phyloP scores from a whole-genome alignment of 768 basidiomycete species.

The Collybia sp. region DNA sequence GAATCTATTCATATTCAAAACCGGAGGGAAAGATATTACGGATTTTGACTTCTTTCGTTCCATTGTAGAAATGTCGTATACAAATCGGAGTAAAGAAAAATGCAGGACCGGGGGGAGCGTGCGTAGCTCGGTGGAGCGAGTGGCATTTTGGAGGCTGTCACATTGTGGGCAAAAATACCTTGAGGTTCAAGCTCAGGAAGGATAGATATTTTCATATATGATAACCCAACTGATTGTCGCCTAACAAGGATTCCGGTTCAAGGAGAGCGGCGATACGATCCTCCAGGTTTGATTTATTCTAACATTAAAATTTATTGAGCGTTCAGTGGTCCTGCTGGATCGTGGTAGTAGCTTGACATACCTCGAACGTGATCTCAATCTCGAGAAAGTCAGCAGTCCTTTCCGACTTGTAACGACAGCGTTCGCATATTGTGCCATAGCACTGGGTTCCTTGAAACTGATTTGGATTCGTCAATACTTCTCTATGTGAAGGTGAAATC shows the following conservation, averaged over 20 bases:
- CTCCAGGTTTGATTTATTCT: slow-evolving; percentile 74
- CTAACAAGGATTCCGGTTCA: slow-evolving; percentile 67
- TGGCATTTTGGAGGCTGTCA: slow-evolving; percentile 69
- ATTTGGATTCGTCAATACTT: slow-evolving; percentile 4
- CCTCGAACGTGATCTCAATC: slow-evolving; percentile 82
- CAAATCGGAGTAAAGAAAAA: slow-evolving; percentile 90
- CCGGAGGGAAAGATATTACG: slow-evolving; percentile 68
- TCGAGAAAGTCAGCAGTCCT: slow-evolving; percentile 74
- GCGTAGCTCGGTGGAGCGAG: slow-evolving; percentile 66
- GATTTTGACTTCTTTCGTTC: slow-evolving; percentile 88
- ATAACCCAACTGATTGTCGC: slow-evolving; percentile 72
- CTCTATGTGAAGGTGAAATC: neutral
- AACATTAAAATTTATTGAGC: neutral
- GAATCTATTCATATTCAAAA: slow-evolving; percentile 70
- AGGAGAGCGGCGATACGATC: slow-evolving; percentile 65
- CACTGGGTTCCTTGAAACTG: slow-evolving; percentile 87
- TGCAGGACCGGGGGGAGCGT: slow-evolving; percentile 84
- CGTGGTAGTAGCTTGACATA: slow-evolving; percentile 21
- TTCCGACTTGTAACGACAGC: slow-evolving; percentile 68
- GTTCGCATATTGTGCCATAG: slow-evolving; percentile 75
- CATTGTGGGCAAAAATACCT: slow-evolving; percentile 85
- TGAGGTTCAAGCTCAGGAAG: neutral
- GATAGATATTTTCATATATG: neutral
- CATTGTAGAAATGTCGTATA: slow-evolving; percentile 74
- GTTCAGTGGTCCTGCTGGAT: neutral